Conservation (phyloP, 495 filamentous ascomycete species). For the Penicillium steckii region DNA sequence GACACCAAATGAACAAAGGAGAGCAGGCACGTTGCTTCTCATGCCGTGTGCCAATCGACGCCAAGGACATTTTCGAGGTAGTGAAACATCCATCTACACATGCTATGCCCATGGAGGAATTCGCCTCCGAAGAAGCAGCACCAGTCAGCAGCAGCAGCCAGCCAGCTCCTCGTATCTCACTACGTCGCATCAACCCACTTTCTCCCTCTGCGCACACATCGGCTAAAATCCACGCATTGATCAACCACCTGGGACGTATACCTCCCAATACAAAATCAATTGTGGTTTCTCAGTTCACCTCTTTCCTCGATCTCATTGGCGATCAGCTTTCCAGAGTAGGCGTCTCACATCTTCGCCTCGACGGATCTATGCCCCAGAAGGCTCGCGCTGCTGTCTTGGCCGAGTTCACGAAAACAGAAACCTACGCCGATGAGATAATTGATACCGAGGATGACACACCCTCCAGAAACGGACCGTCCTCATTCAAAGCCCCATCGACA, state of each 20-base stretch:
- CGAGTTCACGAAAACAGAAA: constrained; percentile 59
- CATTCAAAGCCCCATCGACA: constrained; percentile 31
- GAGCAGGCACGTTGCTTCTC: constrained; percentile 80
- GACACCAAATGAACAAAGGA: constrained; percentile 75
- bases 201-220: constrained; percentile 62
- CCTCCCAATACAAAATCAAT: constrained; percentile 80
- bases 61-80: constrained; percentile 87
- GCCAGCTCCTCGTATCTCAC: constrained; percentile 62
- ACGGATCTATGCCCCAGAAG: constrained; percentile 88
- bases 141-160: constrained; percentile 24
- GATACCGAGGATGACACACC: constrained; percentile 25
- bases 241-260: constrained; percentile 68
- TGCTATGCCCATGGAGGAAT: constrained; percentile 28
- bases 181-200: constrained; percentile 74
- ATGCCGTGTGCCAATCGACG: constrained; percentile 79
- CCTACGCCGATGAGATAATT: constrained; percentile 36
- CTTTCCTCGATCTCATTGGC: constrained; percentile 88
- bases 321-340: constrained; percentile 67
- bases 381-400: constrained; percentile 70
- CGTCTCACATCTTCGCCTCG: constrained; percentile 81
- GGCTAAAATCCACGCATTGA: constrained; percentile 79
- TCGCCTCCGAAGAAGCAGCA: constrained; percentile 32
- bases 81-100: constrained; percentile 52
- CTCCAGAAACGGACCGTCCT: background rate
- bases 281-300: constrained; percentile 95